Conservation (phyloP, 306 rosid genomes). For the Begonia masoniana region DNA sequence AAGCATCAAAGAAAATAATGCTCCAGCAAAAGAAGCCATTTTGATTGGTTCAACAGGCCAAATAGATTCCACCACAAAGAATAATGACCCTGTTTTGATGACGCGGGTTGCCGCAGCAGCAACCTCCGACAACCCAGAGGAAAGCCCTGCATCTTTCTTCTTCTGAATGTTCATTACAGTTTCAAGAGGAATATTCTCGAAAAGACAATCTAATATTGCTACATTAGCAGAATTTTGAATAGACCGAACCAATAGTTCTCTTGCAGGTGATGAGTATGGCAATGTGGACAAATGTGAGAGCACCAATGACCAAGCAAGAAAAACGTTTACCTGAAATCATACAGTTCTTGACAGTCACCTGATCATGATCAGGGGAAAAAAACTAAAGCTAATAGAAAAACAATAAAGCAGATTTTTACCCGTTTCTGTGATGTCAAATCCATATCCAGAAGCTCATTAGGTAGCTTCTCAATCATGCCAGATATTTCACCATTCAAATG, state of each 20-base stretch:
- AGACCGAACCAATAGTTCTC: slow-evolving; percentile 76
- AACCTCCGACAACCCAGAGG: slow-evolving; percentile 47
- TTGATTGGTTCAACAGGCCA: slow-evolving; percentile 69
- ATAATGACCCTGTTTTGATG: slow-evolving; percentile 55
- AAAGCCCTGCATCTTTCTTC: slow-evolving; percentile 59
- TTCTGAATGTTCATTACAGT: slow-evolving; percentile 36
- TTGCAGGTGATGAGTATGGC: slow-evolving; percentile 66
- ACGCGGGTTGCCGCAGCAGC: slow-evolving; percentile 58
- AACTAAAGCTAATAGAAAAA: slow-evolving; percentile 4
- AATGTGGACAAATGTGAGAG: slow-evolving; percentile 65
- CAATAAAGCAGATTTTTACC: slow-evolving; percentile 27
- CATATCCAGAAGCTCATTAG: slow-evolving; percentile 49
- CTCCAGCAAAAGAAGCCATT: slow-evolving; percentile 68
- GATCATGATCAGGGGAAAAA: background rate
- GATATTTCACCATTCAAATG: slow-evolving; percentile 60
- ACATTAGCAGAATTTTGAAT: slow-evolving; percentile 68
- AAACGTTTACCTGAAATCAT: slow-evolving; percentile 49
- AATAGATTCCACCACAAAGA: slow-evolving; percentile 50
- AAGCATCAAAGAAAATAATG: slow-evolving; percentile 78
- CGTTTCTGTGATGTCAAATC: slow-evolving; percentile 52
- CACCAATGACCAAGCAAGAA: slow-evolving; percentile 91
- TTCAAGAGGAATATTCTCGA: slow-evolving; percentile 80
- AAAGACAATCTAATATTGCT: slow-evolving; percentile 68
- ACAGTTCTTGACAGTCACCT: background rate
- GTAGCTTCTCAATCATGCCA: slow-evolving; percentile 51